Base-by-base conservation (phyloP, 177 flowering plant genomes). In the Telopea speciosissima region DNA sequence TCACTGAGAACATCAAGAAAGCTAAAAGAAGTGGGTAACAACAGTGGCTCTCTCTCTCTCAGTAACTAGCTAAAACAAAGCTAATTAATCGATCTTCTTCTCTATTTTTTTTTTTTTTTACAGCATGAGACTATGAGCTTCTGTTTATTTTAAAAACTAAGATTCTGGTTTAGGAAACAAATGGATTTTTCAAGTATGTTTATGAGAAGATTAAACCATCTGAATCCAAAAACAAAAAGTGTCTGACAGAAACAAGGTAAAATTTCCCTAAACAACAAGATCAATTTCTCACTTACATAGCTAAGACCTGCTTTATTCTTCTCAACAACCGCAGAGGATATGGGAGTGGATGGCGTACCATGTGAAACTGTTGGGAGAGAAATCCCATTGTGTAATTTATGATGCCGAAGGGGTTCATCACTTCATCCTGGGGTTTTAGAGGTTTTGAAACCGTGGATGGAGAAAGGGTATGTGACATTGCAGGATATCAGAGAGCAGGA, bases 401-500 rank as follows among this genome's bases (percentile, higher is more conserved):
- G 97, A 94, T 73, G 98, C 97, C 0, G 98, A 96, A 13, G 97
- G 97, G 33, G 82, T n/a, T n/a, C n/a, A n/a, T n/a, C n/a, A n/a
- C n/a, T 92, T 42, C 89, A 89, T 65, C 73, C 63, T 44, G 93
- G 83, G 75, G 97, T 92, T 24, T 28, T 80, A 75, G 89, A 86
- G 82, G 98, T 90, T 64, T 73, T 92, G 78, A 81, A 74, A 86
- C 97, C 98, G 3, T 94, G 97, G 98, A 87, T 94, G 76, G 90
- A 88, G 67, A 68, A 77, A 62, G 98, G 98, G 58, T 87, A 76
- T 69, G 98, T 90, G 71, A 92, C 96, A 3, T 60, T 94, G 74
- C 96, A 92, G 73, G 99, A 94, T 66, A 82, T 92, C 0, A 83
- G 82, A 63, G 97, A 82, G 12, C 91, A 94, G 74, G 93, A 88